Conservation (phyloP, 129 eudicot genomes). For the Erigeron canadensis region DNA sequence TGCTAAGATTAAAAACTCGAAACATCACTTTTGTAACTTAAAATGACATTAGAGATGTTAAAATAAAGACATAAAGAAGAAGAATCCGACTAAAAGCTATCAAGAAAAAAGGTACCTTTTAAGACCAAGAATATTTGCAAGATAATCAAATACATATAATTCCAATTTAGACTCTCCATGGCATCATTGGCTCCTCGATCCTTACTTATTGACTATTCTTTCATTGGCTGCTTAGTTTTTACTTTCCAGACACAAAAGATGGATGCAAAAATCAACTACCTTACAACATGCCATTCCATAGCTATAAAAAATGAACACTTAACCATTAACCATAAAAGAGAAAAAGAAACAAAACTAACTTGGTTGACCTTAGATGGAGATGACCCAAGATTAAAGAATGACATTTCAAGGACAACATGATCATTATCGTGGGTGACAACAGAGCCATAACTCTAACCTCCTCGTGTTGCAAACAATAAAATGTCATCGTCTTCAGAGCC, state of each 20-base stretch:
- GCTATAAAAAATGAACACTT: slow-evolving; percentile 13
- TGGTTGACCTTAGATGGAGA: slow-evolving; percentile 35
- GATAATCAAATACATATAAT: slow-evolving; percentile 85
- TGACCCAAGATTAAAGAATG: slow-evolving; percentile 53
- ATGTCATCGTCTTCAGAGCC: slow-evolving; percentile 48
- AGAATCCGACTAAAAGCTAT: background rate
- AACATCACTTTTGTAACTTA: slow-evolving; percentile 10
- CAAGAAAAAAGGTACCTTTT: slow-evolving; percentile 45
- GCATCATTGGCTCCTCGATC: slow-evolving; percentile 48
- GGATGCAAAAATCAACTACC: background rate
- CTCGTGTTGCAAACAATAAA: slow-evolving; percentile 22
- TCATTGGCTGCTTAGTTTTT: slow-evolving; percentile 40
- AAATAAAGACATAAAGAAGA: background rate
- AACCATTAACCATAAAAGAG: background rate
- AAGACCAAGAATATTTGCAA: slow-evolving; percentile 77
- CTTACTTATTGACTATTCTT: slow-evolving; percentile 36
- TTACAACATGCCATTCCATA: background rate
- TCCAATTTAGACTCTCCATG: slow-evolving; percentile 70
- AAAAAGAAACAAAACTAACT: slow-evolving; percentile 12
- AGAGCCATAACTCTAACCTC: slow-evolving; percentile 53
- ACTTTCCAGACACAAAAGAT: slow-evolving; percentile 46
- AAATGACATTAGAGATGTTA: background rate
- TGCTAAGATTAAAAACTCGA: slow-evolving; percentile 40
- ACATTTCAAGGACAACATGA: slow-evolving; percentile 80
- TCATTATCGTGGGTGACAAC: slow-evolving; percentile 66